Conservation (phyloP, 306 rosid species). For the Quillaja saponaria region DNA sequence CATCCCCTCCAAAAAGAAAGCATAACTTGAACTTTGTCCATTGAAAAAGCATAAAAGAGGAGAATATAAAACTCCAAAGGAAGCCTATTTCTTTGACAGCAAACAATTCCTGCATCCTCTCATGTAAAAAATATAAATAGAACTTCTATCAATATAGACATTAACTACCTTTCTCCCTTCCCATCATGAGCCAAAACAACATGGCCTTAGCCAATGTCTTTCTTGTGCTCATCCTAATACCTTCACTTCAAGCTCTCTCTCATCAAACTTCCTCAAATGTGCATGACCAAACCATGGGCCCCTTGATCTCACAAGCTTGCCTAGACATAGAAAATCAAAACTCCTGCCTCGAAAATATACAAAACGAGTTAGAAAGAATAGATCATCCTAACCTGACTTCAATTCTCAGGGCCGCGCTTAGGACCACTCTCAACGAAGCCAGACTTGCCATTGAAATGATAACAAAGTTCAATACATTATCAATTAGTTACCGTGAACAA, state of each 20-base stretch:
- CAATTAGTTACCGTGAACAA: conserved; percentile 69
- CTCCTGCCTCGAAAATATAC: conserved; percentile 58
- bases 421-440: conserved; percentile 63
- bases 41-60: conserved; percentile 51
- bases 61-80: conserved; percentile 35
- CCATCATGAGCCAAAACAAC: conserved; percentile 32
- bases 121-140: conserved; percentile 29
- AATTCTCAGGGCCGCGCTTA: conserved; percentile 66
- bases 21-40: conserved; percentile 50
- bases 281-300: conserved; percentile 46
- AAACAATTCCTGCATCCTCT: conserved; percentile 28
- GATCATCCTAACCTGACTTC: conserved; percentile 49
- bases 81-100: conserved; percentile 30
- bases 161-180: conserved; percentile 23
- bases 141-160: conserved; percentile 28
- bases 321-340: conserved; percentile 48
- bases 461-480: conserved; percentile 63
- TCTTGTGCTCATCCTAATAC: conserved; percentile 41
- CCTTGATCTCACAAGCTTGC: conserved; percentile 68
- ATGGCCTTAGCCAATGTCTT: conserved; percentile 52
- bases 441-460: conserved; percentile 59
- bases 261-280: conserved; percentile 43
- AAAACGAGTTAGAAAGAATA: conserved; percentile 48
- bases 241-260: conserved; percentile 36
- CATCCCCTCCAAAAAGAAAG: conserved; percentile 55